Base-by-base conservation (phyloP, 2,329 filamentous ascomycete species). In the Pseudofabraea citricarpa region DNA sequence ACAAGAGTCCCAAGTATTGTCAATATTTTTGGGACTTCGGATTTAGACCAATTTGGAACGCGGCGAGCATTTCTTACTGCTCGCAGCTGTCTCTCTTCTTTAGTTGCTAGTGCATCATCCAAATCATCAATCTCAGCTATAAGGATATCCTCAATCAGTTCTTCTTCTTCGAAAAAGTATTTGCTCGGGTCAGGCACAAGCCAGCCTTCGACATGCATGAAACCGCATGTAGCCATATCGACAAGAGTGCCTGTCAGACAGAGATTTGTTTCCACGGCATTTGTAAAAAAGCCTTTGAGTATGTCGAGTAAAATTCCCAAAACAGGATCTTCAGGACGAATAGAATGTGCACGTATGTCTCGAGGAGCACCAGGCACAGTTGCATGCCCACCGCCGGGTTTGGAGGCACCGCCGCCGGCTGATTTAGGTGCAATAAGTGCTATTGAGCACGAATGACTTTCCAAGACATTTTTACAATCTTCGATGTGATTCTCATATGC, bases 161-260 rank as follows among this genome's bases (percentile, higher is more conserved):
- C 50, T 22, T 70, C 64, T 12, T 74, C 72, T 7, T 71, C 69
- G 46, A 78, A 86, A 5, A 69, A 67, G 56, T 82, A 86, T 46
- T 70, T 73, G n/a, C 68, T 71, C 4, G 87, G 85, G 41, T 84
- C 80, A 13, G 88, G 82, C 5, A 91, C 71, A 22, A 97, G 70
- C 91, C 93, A 98, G n/a, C 87, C 86, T 58, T 96, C 89, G 10
- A 96, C 74, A 16, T 83, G 81, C 58, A 95, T 84, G 50, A 87
- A 86, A 5, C 89, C 86, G 55, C 93, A 97, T 1, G 87, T 81
- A 9, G 87, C 87, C 31, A 98, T 72, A 52, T 88, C 85, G 21
- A 94, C 77, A 33, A 97, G 72, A 1, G 86, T 78, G 56, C 94
- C 87, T 0, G 91, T 97, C 2, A 96, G 72, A 0, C 85, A 86